Percentiles rank a stretch among this genome's conserved stretches.
These are phyloP conservation scores for Scheffersomyces titani DNA, from an alignment of 1,139 yeast species.

Conservation along the genomic window DNA sequence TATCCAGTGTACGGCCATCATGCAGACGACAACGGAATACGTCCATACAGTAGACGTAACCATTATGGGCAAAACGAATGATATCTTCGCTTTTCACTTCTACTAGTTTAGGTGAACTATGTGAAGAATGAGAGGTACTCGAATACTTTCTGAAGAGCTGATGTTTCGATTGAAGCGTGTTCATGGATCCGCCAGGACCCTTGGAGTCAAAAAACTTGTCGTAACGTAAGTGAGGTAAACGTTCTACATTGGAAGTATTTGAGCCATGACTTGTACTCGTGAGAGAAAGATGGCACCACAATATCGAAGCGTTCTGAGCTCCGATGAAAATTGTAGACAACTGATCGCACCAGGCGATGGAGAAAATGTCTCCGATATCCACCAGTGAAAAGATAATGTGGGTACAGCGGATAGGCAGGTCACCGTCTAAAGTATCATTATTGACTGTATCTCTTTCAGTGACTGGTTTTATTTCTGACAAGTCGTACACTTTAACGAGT, in stretches of 20 bases:
- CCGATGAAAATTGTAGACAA: slow-evolving; percentile 75
- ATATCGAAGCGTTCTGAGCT: slow-evolving; percentile 86
- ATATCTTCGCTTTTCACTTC: slow-evolving; percentile 71
- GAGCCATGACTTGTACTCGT: not conserved
- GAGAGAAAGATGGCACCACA: slow-evolving; percentile 56
- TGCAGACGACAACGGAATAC: slow-evolving; percentile 17
- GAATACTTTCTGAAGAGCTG: slow-evolving; percentile 23
- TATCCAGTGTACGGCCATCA: not conserved
- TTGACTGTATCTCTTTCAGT: not conserved
- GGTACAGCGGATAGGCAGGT: slow-evolving; percentile 32
- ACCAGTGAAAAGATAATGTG: slow-evolving; percentile 79
- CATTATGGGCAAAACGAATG: slow-evolving; percentile 84
- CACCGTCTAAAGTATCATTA: slow-evolving; percentile 1
- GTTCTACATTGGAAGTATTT: slow-evolving; percentile 21
- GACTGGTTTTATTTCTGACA: slow-evolving; percentile 20
- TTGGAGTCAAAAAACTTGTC: slow-evolving; percentile 87
- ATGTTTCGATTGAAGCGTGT: slow-evolving; percentile 34
- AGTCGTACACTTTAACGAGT: slow-evolving; percentile 80
- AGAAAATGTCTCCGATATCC: slow-evolving; percentile 93
- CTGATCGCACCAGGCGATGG: slow-evolving; percentile 68
- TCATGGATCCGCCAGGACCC: slow-evolving; percentile 74
- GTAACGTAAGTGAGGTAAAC: slow-evolving; percentile 78
- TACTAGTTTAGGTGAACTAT: slow-evolving; percentile 37
- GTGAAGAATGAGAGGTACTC: slow-evolving; percentile 8
- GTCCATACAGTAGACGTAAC: slow-evolving; percentile 79